Evolutionary conservation across 345 rosid genomes (phyloP), one percentile per base, ranked within the genome.

Genomic region (Citrus mangshanensis): DNA sequence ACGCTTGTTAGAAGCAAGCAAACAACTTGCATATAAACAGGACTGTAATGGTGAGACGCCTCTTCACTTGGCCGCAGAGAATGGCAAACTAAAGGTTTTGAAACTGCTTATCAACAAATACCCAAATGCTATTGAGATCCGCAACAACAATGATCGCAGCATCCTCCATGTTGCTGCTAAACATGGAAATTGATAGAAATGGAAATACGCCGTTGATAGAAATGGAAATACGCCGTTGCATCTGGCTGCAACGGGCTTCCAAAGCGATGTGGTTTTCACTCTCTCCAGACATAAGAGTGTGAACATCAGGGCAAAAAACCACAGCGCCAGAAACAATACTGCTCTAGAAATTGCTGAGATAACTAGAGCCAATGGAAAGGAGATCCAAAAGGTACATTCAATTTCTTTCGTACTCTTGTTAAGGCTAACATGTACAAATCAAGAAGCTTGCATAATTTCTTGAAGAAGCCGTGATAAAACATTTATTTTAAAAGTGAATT

Each of bases 151-250:
- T 14, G 19, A 2, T 16, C 25, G 16, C 7, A 72, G 55, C 22
- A n/a, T 72, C 49, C 75, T 72, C 49, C 63, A 72, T 22, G 27
- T 72, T 19, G 75, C 75, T 1, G 75, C 75, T 22, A 1, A 54
- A 22, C 12, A 32, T 72, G 75, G 63, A 21, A 21, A 72, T 32
- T n/a, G n/a, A n/a, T n/a, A n/a, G n/a, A n/a, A n/a, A n/a, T n/a
- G n/a, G n/a, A n/a, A n/a, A n/a, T n/a, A n/a, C n/a, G n/a, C n/a
- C n/a, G n/a, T n/a, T 30, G 75, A 72, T 55, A 42, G 2, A 2
- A 4, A 34, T 32, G 64, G 75, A 6, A 55, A 55, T 51, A 49
- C 73, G 9, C 64, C 64, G 30, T 55, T 72, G 64, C 75, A 72
- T 56, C 27, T 72, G 8, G 62, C 64, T 30, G 64, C 63, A 7